Evolutionary conservation across 352 stramenopile species (phyloP).

Genomic region (Pythium phragmitis): DNA sequence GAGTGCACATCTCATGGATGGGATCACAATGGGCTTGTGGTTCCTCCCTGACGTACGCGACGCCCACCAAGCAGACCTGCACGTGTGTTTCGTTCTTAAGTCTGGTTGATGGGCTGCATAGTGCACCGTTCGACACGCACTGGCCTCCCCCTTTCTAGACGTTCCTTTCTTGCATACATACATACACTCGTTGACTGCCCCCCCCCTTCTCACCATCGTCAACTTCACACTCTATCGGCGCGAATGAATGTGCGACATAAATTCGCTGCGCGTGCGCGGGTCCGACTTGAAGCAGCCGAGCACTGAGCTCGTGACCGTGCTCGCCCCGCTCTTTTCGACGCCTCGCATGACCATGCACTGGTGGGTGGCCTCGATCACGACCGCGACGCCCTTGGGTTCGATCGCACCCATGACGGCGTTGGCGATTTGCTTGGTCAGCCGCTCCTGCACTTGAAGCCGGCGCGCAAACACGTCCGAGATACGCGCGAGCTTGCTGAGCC

Average conservation of each 20-base stretch:
- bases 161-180: slow-evolving; percentile 3
- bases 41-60: slow-evolving; percentile 2
- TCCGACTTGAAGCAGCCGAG: slow-evolving; percentile 97
- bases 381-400: slow-evolving; percentile 95
- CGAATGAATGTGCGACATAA: slow-evolving; percentile 85
- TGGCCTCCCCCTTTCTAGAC: background rate
- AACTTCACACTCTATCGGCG: slow-evolving; percentile 44
- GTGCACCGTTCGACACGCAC: slow-evolving; percentile 27
- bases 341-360: slow-evolving; percentile 99
- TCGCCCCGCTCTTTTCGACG: slow-evolving; percentile 96
- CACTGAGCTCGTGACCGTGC: slow-evolving; percentile 96
- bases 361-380: slow-evolving; percentile 98
- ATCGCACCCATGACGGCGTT: slow-evolving; percentile 97
- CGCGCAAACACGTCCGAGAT: slow-evolving; percentile 97
- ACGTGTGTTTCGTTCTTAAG: background rate
- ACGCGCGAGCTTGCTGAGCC: slow-evolving; percentile 97
- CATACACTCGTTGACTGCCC: background rate
- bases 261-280: slow-evolving; percentile 82
- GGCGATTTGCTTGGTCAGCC: slow-evolving; percentile 99
- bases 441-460: slow-evolving; percentile 98
- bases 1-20: slow-evolving; percentile 16
- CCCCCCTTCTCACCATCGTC: background rate
- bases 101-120: slow-evolving; percentile 23
- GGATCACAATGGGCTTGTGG: background rate
- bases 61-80: slow-evolving; percentile 18